Evolutionary conservation across 108 stramenopile species (phyloP).

Genomic region (Hondaea fermentalgiana): DNA sequence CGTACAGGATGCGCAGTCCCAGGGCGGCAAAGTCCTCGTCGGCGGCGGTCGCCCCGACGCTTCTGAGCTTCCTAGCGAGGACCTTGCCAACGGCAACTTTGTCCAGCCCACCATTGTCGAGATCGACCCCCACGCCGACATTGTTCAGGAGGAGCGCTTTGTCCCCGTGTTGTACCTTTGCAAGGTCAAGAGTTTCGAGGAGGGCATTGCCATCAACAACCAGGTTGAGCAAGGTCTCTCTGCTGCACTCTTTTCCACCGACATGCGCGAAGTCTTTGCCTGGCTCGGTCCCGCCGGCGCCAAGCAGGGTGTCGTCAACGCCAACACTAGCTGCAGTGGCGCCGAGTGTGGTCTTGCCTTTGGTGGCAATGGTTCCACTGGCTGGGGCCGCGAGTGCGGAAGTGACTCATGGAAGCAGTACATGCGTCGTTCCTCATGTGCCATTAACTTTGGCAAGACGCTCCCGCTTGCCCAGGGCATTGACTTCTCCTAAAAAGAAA

Average conservation of each 20-base stretch:
- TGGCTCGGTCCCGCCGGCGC: conserved; percentile 36
- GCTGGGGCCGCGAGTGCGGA: conserved; percentile 38
- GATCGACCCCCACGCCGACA: neutral
- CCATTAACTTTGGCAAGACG: conserved; percentile 35
- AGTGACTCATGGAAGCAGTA: conserved; percentile 40
- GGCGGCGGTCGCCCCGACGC: conserved; percentile 4
- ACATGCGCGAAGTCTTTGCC: conserved; percentile 29
- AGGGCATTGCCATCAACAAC: conserved; percentile 35
- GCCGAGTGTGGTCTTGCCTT: conserved; percentile 43
- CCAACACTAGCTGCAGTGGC: conserved; percentile 31
- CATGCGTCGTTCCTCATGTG: conserved; percentile 38
- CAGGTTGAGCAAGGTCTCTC: conserved; percentile 30
- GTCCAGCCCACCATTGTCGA: conserved; percentile 34
- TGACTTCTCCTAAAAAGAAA: conserved; percentile 9
- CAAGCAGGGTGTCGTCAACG: conserved; percentile 35
- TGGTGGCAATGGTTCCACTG: conserved; percentile 38
- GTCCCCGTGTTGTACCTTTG: conserved; percentile 35
- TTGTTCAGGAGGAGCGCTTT: conserved; percentile 39
- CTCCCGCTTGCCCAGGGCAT: conserved; percentile 40
- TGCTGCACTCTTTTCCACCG: conserved; percentile 31
- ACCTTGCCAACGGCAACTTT: conserved; percentile 22
- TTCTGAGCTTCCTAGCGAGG: neutral
- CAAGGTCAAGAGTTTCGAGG: conserved; percentile 28
- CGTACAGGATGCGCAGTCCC: neutral
- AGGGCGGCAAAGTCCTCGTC: conserved; percentile 28